Evolutionary conservation across 345 rosid genomes (phyloP).

Genomic region (Boechera divaricarpa): DNA sequence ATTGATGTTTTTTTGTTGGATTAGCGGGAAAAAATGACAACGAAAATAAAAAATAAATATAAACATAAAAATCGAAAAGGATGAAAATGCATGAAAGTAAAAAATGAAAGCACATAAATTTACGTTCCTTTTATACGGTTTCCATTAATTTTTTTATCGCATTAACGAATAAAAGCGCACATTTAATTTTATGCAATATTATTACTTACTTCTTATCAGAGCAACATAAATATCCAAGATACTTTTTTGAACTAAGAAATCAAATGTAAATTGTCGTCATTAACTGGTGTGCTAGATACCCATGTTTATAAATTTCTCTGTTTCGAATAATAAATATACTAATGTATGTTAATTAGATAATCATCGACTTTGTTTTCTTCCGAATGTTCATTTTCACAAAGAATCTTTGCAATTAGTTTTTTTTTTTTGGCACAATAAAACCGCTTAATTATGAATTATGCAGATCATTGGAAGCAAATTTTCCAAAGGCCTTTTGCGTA

Average conservation of each 20-base stretch:
- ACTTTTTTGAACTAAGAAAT: background rate
- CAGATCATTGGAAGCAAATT: no score
- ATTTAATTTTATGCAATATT: constrained; percentile 16
- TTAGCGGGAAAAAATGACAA: constrained; percentile 14
- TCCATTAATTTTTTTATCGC: background rate
- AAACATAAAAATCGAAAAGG: background rate
- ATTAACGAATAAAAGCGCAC: constrained; percentile 19
- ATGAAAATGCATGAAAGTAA: constrained; percentile 31
- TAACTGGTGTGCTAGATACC: background rate
- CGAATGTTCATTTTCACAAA: background rate
- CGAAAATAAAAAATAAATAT: background rate
- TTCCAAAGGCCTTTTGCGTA: no score
- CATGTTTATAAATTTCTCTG: background rate
- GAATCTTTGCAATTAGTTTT: background rate
- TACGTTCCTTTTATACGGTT: constrained; percentile 30
- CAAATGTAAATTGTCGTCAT: background rate
- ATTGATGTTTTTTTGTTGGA: constrained; percentile 1
- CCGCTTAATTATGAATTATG: background rate
- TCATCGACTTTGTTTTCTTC: background rate
- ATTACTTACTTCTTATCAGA: background rate
- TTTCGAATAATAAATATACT: background rate
- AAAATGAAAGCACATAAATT: constrained; percentile 37
- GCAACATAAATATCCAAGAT: background rate
- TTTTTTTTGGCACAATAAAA: background rate
- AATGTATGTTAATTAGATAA: background rate